Evolutionary conservation across 345 rosid species (phyloP), one percentile per base, ranked within the genome.

Genomic region (Nephelium lappaceum): DNA sequence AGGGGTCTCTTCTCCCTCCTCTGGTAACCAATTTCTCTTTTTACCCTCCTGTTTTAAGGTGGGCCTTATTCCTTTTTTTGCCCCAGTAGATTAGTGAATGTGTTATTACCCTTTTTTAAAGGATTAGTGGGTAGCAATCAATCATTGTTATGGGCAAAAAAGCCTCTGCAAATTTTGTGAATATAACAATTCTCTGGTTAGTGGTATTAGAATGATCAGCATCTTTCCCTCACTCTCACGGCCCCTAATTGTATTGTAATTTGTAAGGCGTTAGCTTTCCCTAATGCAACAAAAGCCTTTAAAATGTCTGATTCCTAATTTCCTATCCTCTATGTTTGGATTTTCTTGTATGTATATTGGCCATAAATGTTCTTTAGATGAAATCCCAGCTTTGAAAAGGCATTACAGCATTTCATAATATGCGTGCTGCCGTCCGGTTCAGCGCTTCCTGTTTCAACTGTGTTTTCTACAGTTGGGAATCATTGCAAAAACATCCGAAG

Each of bases 51-150:
- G 79, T 84, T 78, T 78, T 71, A 80, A 66, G 83, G 77, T 79
- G 83, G 79, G 81, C 72, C 79, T 72, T 77, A 71, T 82, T 64
- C 75, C 70, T 84, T 61, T 74, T 80, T 78, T 82, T 80, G 84
- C 84, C 85, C 85, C 61, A 11, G 77, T 86, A 89, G 90, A 80
- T 83, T 85, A 90, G 91, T 77, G 82, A 77, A 83, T 89, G 90
- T 85, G 78, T 74, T 77, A 84, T 85, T 81, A 85, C 84, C 82
- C 84, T 80, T 66, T 78, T 81, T 79, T 73, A 62, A 57, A 86
- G 71, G 18, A 39, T 25, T 65, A 84, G 86, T 78, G 87, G 84
- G 82, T 80, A 83, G 87, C 73, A 45, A 58, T 51, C 57, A 74
- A 82, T 87, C 81, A 87, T 86, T 86, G 62, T 80, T 84, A 76